Percentiles rank a stretch among this genome's conserved stretches.
Evolutionary conservation across 345 rosid species (phyloP).

Genomic region (Fremontodendron californicum): DNA sequence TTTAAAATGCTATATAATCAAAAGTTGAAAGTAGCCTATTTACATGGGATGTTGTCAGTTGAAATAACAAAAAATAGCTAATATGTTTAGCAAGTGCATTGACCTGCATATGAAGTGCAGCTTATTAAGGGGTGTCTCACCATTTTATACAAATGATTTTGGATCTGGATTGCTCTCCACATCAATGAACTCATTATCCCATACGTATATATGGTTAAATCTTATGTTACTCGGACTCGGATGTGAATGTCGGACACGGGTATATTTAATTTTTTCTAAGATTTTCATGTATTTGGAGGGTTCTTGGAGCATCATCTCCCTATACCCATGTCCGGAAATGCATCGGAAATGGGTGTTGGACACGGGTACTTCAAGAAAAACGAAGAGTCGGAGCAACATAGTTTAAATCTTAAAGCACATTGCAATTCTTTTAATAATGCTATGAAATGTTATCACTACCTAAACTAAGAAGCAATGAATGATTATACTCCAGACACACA

Average conservation of each 20-base stretch:
- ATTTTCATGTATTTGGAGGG: too few relatives aligned
- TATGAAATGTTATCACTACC: not conserved
- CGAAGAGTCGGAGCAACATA: too few relatives aligned
- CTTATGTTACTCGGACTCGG: too few relatives aligned
- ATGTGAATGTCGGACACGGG: too few relatives aligned
- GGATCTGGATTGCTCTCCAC: not conserved
- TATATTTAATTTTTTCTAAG: too few relatives aligned
- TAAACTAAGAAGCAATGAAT: not conserved
- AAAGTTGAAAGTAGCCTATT: not conserved
- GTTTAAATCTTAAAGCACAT: too few relatives aligned
- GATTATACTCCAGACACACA: not conserved
- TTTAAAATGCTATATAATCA: not conserved
- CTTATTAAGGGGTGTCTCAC: not conserved
- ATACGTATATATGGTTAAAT: not conserved
- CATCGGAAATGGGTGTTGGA: too few relatives aligned
- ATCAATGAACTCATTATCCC: not conserved
- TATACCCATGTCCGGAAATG: too few relatives aligned
- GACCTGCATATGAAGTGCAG: not conserved
- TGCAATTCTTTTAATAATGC: not conserved
- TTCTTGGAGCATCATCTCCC: too few relatives aligned
- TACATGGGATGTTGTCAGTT: not conserved
- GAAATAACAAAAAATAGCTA: not conserved
- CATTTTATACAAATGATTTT: not conserved
- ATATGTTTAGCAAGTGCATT: not conserved
- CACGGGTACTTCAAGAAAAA: too few relatives aligned